Evolutionary conservation across 441 rosid genomes (phyloP), one percentile per base, ranked within the genome.

Genomic region (Aquilaria agallochum): DNA sequence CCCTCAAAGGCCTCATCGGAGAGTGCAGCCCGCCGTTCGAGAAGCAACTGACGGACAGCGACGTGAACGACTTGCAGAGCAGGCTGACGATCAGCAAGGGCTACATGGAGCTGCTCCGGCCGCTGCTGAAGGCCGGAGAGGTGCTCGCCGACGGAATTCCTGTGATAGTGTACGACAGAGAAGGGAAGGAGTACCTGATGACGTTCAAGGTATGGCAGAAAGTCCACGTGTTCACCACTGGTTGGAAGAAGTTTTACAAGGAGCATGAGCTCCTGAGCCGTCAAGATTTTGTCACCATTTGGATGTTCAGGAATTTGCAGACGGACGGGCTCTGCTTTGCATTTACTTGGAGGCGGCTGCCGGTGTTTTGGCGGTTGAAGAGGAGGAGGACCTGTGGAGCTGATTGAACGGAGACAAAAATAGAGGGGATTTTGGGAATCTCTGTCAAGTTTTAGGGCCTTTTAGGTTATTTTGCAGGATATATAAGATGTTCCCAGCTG

Each of bases 1-100:
- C 66, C 31, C 55, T 67, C 7, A 27, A 12, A 2, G 59, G 61
- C 32, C 9, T 62, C 9, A 67, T 73, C 7, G 68, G 70, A 31
- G 48, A 2, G 10, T 60, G 75, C 60, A 61, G 66, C 50, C 11
- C 50, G 48, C 66, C 77, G 9, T 72, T 69, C 5, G 61, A 64
- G 60, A 76, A 73, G 61, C 80, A 69, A 15, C 42, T 70, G 48
- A 69, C 77, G 2, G 11, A 8, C 0, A 73, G 68, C 5, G 75
- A 73, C 50, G 50, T 58, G 7, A 59, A 47, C 36, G 14, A 33
- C 4, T 30, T n/a, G 31, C 77, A 72, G 20, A 47, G 68, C 51
- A 62, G 77, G 57, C 63, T 76, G 34, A 47, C 68, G 2, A 31
- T 76, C 51, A 56, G 32, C 47, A 69, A 73, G 47, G n/a, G 5